Conservation (phyloP, 306 rosid genomes). For the Acacia crassicarpa region DNA sequence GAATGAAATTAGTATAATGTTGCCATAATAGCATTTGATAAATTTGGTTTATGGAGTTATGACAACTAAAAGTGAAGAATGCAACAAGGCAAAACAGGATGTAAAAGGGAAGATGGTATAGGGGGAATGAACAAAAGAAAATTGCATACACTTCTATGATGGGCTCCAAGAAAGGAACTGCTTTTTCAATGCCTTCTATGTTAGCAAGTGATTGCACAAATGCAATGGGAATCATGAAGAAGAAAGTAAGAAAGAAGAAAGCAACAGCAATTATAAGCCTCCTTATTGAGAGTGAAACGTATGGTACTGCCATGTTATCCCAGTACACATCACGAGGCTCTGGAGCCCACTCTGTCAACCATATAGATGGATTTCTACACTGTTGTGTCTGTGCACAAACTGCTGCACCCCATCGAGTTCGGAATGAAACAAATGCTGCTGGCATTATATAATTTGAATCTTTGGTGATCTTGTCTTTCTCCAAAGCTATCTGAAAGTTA, state of each 20-base stretch:
- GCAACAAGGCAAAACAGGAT: not conserved
- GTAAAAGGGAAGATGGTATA: not conserved
- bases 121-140: not conserved
- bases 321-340: conserved; percentile 94
- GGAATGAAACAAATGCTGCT: conserved; percentile 93
- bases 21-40: too few species aligned
- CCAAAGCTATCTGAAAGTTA: conserved; percentile 63
- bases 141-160: conserved; percentile 72
- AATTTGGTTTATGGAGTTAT: not conserved
- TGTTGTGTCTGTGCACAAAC: conserved; percentile 98
- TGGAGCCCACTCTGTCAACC: conserved; percentile 99
- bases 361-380: conserved; percentile 78
- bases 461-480: conserved; percentile 56
- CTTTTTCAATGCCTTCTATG: conserved; percentile 87
- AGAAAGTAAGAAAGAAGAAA: conserved; percentile 97
- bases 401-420: conserved; percentile 92
- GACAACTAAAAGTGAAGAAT: not conserved
- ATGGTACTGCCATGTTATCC: conserved; percentile 95
- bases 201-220: conserved; percentile 95
- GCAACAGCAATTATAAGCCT: conserved; percentile 79
- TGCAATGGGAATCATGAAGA: conserved; percentile 98
- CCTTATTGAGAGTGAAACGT: conserved; percentile 83
- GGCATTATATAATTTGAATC: conserved; percentile 71
- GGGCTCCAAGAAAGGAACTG: conserved; percentile 70
- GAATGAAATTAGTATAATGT: not conserved